Evolutionary conservation across 768 basidiomycete genomes (phyloP).

Genomic region (Lactifluus hygrophoroides): DNA sequence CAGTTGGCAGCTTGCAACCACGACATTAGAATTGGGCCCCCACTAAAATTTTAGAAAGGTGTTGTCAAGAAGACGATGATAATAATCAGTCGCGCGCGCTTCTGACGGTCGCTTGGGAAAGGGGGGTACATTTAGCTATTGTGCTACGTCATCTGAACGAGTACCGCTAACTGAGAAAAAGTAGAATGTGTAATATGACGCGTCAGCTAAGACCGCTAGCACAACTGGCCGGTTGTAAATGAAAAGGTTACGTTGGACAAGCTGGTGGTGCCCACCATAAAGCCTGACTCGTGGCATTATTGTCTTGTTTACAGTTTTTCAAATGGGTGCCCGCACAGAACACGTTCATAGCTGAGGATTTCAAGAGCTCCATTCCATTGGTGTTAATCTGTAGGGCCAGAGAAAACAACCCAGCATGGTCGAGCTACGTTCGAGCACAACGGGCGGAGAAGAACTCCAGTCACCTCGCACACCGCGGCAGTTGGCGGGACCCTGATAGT

Average conservation of each 20-base stretch:
- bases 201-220: background rate
- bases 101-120: constrained; percentile 1
- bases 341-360: constrained; percentile 58
- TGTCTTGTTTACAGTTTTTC: constrained; percentile 44
- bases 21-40: too few relatives aligned
- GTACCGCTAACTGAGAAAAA: constrained; percentile 42
- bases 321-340: constrained; percentile 58
- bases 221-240: background rate
- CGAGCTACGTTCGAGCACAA: background rate
- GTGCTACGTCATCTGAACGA: constrained; percentile 51
- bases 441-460: constrained; percentile 5
- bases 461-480: constrained; percentile 51
- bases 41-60: constrained; percentile 45
- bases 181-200: constrained; percentile 36
- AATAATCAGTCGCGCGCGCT: background rate
- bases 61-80: background rate
- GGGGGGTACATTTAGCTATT: constrained; percentile 48
- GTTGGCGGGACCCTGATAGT: constrained; percentile 34
- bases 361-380: constrained; percentile 65
- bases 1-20: too few relatives aligned
- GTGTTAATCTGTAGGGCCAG: constrained; percentile 37
- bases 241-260: constrained; percentile 50
- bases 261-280: constrained; percentile 68
- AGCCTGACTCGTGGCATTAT: constrained; percentile 63
- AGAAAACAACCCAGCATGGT: constrained; percentile 2